Evolutionary conservation across 1,284 basidiomycete genomes (phyloP).

Genomic region (Rhizopogon parksii): DNA sequence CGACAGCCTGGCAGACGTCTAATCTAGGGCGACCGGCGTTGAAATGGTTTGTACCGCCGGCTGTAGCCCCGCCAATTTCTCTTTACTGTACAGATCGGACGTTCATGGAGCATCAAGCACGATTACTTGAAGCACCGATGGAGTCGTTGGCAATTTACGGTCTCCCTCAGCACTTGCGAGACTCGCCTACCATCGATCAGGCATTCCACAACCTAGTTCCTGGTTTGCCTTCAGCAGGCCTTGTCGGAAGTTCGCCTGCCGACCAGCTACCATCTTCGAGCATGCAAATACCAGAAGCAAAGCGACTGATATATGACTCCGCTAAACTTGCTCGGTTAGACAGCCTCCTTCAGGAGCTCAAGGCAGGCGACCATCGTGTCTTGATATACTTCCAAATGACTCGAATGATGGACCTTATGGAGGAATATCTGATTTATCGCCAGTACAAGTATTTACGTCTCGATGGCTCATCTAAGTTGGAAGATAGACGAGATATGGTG

Average conservation of each 20-base stretch:
- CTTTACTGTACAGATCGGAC: slow-evolving; percentile 72
- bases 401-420: slow-evolving; percentile 99
- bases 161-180: slow-evolving; percentile 62
- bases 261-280: slow-evolving; percentile 79
- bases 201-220: slow-evolving; percentile 51
- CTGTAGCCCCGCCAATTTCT: slow-evolving; percentile 78
- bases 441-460: slow-evolving; percentile 97
- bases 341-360: slow-evolving; percentile 83
- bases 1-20: slow-evolving; percentile 62
- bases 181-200: slow-evolving; percentile 52
- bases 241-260: slow-evolving; percentile 61
- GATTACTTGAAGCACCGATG: slow-evolving; percentile 56
- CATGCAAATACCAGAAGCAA: slow-evolving; percentile 93
- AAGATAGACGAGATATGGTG: slow-evolving; percentile 98
- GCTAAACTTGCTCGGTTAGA: slow-evolving; percentile 94
- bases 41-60: slow-evolving; percentile 78
- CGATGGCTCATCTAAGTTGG: slow-evolving; percentile 93
- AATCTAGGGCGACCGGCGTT: slow-evolving; percentile 75
- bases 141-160: slow-evolving; percentile 83
- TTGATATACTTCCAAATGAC: slow-evolving; percentile 99
- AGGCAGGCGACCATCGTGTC: slow-evolving; percentile 89
- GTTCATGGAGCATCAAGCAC: slow-evolving; percentile 70
- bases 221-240: slow-evolving; percentile 59
- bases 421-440: slow-evolving; percentile 96
- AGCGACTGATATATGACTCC: slow-evolving; percentile 94